phyloP scores from a whole-genome alignment of 345 rosid species.

The Brassica cretica region DNA sequence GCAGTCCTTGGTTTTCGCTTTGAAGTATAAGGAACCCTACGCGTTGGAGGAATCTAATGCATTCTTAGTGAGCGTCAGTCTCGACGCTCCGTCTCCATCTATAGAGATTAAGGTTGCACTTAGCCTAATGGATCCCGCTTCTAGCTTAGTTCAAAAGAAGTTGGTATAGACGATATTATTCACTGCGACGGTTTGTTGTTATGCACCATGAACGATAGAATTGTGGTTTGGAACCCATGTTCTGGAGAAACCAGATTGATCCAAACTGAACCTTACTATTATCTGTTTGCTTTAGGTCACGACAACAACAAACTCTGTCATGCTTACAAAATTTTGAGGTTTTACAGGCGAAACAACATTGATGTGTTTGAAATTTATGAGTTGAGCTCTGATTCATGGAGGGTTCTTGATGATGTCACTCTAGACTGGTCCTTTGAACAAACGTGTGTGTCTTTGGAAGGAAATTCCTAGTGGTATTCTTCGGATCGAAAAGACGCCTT shows the following conservation, averaged over 20 bases:
- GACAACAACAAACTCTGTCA: no score
- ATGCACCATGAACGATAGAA: no score
- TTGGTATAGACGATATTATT: not conserved
- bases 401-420: not conserved
- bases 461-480: not conserved
- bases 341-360: no score
- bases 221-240: no score
- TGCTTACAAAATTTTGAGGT: no score
- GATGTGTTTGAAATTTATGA: no score
- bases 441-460: not conserved
- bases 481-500: not conserved
- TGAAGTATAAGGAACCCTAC: not conserved
- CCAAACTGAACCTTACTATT: no score
- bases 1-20: not conserved
- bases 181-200: not conserved
- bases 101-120: not conserved
- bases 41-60: not conserved
- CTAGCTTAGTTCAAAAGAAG: not conserved
- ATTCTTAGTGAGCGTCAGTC: not conserved
- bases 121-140: not conserved
- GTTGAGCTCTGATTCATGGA: no score
- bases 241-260: no score
- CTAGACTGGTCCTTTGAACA: not conserved
- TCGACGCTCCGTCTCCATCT: not conserved
- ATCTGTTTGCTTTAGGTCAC: no score